Conservation (phyloP, 2,329 filamentous ascomycete genomes). For the Xylaria arbuscula region DNA sequence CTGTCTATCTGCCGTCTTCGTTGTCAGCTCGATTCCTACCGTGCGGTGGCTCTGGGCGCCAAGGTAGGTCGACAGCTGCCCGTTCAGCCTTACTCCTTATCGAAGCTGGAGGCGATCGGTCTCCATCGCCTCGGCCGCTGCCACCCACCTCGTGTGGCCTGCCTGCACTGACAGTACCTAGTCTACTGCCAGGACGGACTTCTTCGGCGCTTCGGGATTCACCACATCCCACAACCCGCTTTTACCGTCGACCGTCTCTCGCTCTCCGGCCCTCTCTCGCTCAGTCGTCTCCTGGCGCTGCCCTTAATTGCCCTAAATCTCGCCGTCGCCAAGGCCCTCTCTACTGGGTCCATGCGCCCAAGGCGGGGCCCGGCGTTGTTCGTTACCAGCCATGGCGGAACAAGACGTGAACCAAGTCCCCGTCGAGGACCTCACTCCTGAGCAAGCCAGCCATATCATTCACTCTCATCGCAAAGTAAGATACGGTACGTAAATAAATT, state of each 20-base stretch:
- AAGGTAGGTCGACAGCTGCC: slow-evolving; percentile 14
- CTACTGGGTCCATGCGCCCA: slow-evolving; percentile 22
- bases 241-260: slow-evolving; percentile 24
- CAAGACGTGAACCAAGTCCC: slow-evolving; percentile 54
- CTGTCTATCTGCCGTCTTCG: slow-evolving; percentile 4
- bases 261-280: slow-evolving; percentile 8
- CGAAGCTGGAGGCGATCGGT: neutral
- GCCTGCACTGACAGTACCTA: neutral
- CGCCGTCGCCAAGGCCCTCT: slow-evolving; percentile 27
- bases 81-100: slow-evolving; percentile 23
- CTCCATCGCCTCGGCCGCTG: neutral
- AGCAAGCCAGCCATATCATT: slow-evolving; percentile 75
- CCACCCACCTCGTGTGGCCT: neutral
- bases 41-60: slow-evolving; percentile 18
- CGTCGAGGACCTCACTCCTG: slow-evolving; percentile 69
- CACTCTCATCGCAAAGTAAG: slow-evolving; percentile 76
- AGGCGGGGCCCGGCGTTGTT: slow-evolving; percentile 33
- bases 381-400: slow-evolving; percentile 46
- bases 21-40: neutral
- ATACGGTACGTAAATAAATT: slow-evolving; percentile 64
- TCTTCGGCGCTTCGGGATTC: slow-evolving; percentile 35
- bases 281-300: slow-evolving; percentile 14
- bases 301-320: slow-evolving; percentile 13
- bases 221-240: slow-evolving; percentile 25
- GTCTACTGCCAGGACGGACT: neutral